Conservation (phyloP, 2,329 filamentous ascomycete species). For the Talaromyces atroroseus region DNA sequence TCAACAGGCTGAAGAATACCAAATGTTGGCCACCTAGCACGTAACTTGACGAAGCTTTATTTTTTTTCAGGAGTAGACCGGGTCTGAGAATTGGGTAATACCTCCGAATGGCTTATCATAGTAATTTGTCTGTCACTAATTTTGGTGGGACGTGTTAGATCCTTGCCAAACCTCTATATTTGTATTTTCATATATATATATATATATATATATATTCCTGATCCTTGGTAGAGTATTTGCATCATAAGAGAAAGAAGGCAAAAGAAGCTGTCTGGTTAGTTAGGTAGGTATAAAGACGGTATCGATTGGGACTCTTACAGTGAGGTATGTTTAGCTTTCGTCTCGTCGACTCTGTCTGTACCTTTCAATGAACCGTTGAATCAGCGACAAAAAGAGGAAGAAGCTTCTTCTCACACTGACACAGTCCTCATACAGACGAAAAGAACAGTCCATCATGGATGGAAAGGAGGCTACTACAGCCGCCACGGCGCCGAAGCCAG, state of each 20-base stretch:
- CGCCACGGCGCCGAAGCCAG: not conserved
- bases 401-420: not conserved
- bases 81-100: not conserved
- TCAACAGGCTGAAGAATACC: not conserved
- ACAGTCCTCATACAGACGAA: not conserved
- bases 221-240: not conserved
- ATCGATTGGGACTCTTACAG: not conserved
- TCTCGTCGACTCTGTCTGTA: not conserved
- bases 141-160: not conserved
- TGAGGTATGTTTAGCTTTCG: not conserved
- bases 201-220: not conserved
- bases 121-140: not conserved
- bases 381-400: not conserved
- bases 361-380: not conserved
- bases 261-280: too few relatives aligned
- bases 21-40: not conserved
- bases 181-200: not conserved
- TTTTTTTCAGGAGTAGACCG: not conserved
- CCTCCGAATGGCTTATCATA: not conserved
- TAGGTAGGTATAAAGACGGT: too few relatives aligned
- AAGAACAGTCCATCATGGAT: not conserved
- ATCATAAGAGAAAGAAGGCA: too few relatives aligned
- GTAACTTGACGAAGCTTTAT: not conserved
- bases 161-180: too few relatives aligned
- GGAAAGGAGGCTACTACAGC: not conserved